Evolutionary conservation across 176 grass and related monocot species (phyloP).

Genomic region (Thalia dealbata): DNA sequence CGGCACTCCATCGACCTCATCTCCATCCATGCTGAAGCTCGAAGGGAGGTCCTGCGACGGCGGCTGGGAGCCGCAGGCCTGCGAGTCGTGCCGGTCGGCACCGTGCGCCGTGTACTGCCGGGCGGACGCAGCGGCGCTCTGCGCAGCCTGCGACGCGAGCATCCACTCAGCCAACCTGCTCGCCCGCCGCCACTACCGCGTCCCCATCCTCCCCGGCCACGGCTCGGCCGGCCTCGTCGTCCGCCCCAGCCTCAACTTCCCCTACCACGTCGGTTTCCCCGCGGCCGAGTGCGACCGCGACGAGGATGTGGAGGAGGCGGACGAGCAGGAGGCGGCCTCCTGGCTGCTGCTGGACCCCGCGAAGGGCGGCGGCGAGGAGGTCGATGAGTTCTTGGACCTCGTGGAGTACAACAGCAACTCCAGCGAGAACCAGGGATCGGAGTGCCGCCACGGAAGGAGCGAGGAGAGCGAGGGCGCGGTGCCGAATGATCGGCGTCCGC

Average conservation of each 20-base stretch:
- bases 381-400: slow-evolving; percentile 12
- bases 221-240: slow-evolving; percentile 8
- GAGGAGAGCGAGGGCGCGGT: slow-evolving; percentile 2
- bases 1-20: not conserved
- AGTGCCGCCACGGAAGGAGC: not conserved
- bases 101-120: slow-evolving; percentile 56
- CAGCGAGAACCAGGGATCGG: not conserved
- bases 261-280: slow-evolving; percentile 4
- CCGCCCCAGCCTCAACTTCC: slow-evolving; percentile 9
- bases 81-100: slow-evolving; percentile 66
- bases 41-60: slow-evolving; percentile 1
- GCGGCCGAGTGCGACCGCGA: not conserved
- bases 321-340: slow-evolving; percentile 4
- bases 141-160: slow-evolving; percentile 61
- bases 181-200: slow-evolving; percentile 63
- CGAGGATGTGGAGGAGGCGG: not conserved
- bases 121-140: slow-evolving; percentile 74
- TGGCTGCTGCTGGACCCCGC: slow-evolving; percentile 8
- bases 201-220: slow-evolving; percentile 29
- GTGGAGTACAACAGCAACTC: slow-evolving; percentile 9
- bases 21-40: not conserved
- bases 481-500: not conserved
- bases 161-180: slow-evolving; percentile 95
- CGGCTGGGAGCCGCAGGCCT: slow-evolving; percentile 3
- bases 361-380: slow-evolving; percentile 1